A percentile compares a stretch with the other conserved stretches of the same genome.
These are phyloP conservation scores for Nosema muscidifuracis DNA, from an alignment of 371 early-diverging fungal species.

Conservation along the genomic window DNA sequence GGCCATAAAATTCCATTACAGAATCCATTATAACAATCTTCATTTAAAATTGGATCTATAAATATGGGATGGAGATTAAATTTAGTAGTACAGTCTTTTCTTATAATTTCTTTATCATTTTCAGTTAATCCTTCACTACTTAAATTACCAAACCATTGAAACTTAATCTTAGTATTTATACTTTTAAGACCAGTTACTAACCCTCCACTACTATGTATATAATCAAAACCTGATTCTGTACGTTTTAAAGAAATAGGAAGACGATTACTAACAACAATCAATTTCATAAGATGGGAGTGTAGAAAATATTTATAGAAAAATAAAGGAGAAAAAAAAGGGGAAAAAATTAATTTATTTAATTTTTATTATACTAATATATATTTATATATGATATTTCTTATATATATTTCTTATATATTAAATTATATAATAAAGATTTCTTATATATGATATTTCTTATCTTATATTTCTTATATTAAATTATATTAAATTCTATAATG, in stretches of 20 bases:
- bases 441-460: too few relatives aligned
- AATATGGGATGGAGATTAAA: conserved; percentile 88
- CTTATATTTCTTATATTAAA: too few relatives aligned
- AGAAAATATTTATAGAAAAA: conserved; percentile 10
- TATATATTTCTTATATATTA: too few relatives aligned
- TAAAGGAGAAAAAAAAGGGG: conserved; percentile 9
- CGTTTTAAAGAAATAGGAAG: conserved; percentile 87
- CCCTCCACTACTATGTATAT: conserved; percentile 86
- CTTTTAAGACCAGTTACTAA: conserved; percentile 88
- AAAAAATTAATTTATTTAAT: too few relatives aligned
- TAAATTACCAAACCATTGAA: conserved; percentile 98
- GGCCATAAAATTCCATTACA: conserved; percentile 92
- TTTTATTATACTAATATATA: too few relatives aligned
- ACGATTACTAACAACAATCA: conserved; percentile 96
- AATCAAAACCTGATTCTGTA: conserved; percentile 65
- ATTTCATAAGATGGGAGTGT: conserved; percentile 47
- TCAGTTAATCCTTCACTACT: conserved; percentile 73
- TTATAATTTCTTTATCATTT: conserved; percentile 71
- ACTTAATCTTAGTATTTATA: conserved; percentile 80
- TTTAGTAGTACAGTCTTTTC: conserved; percentile 69
- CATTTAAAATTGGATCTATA: conserved; percentile 83
- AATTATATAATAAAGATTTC: too few relatives aligned
- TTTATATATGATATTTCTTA: too few relatives aligned
- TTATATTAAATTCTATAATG: too few relatives aligned
- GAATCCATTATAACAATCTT: conserved; percentile 93